These are phyloP conservation scores for Plectranthus barbatus DNA, from an alignment of 257 asterid species.

Conservation along the genomic window DNA sequence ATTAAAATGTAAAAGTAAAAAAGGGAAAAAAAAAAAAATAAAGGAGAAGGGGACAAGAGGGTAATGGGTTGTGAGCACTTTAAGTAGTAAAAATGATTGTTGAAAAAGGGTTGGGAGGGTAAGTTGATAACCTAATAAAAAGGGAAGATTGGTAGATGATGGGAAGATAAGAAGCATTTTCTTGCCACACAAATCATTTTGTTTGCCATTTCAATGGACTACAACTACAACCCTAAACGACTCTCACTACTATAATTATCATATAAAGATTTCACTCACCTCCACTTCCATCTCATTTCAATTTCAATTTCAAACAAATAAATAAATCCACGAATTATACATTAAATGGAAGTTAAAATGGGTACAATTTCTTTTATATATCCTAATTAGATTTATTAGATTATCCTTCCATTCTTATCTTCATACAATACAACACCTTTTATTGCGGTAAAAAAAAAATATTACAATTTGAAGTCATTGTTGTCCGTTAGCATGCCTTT, in stretches of 20 bases:
- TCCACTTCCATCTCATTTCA: background rate
- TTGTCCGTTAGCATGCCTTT: too few relatives aligned
- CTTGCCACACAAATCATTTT: conserved; percentile 44
- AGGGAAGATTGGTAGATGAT: conserved; percentile 40
- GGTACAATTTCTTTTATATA: too few relatives aligned
- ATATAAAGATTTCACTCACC: conserved; percentile 15
- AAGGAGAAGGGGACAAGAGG: conserved; percentile 14
- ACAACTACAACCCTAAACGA: conserved; percentile 9
- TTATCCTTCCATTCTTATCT: too few relatives aligned
- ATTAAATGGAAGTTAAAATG: too few relatives aligned
- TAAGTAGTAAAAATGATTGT: conserved; percentile 71
- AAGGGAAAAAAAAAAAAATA: background rate
- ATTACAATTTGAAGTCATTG: too few relatives aligned
- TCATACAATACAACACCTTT: too few relatives aligned
- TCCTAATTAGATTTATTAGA: too few relatives aligned
- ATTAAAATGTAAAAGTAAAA: too few relatives aligned
- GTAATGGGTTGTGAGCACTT: conserved; percentile 40
- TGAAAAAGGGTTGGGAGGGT: conserved; percentile 30
- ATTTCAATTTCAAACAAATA: too few relatives aligned
- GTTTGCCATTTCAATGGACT: conserved; percentile 78
- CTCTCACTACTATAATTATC: conserved; percentile 1
- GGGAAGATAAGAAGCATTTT: conserved; percentile 73
- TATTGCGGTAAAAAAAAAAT: too few relatives aligned
- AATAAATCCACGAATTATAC: too few relatives aligned
- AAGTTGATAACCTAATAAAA: conserved; percentile 19